Evolutionary conservation across 2,329 filamentous ascomycete genomes (phyloP).

Genomic region (Shiraia bambusicola): DNA sequence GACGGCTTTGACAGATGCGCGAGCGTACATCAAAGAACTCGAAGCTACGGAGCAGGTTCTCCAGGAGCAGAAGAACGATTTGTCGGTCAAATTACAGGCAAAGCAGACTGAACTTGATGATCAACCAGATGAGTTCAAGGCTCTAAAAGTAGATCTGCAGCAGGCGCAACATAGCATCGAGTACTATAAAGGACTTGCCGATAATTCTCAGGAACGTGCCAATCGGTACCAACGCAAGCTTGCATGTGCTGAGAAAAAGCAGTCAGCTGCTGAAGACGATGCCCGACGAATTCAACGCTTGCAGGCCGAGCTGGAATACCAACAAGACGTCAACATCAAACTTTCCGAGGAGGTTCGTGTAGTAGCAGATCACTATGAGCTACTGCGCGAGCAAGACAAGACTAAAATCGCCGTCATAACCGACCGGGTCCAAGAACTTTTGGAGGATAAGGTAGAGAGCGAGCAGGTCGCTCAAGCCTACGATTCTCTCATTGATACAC

Average conservation of each 20-base stretch:
- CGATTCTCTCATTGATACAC: constrained; percentile 7
- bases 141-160: constrained; percentile 19
- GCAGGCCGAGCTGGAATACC: constrained; percentile 8
- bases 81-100: constrained; percentile 12
- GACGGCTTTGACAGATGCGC: constrained; percentile 16
- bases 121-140: constrained; percentile 15
- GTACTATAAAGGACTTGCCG: constrained; percentile 11
- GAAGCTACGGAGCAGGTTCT: constrained; percentile 14
- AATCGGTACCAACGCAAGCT: constrained; percentile 16
- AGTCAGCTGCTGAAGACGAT: constrained; percentile 3
- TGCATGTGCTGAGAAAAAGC: constrained; percentile 2
- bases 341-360: constrained; percentile 14
- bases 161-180: constrained; percentile 13
- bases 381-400: constrained; percentile 5
- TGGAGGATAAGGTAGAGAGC: constrained; percentile 8
- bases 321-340: constrained; percentile 7
- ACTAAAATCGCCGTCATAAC: too few relatives aligned
- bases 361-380: constrained; percentile 6
- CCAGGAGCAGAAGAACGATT: constrained; percentile 4
- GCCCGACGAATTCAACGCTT: constrained; percentile 11
- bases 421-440: not conserved
- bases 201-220: constrained; percentile 10
- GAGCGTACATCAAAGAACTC: constrained; percentile 16
- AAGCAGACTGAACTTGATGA: constrained; percentile 18
- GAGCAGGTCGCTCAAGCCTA: constrained; percentile 10